Evolutionary conservation across 164 flowering plant genomes (phyloP).

Genomic region (Magnolia kwangsiensis): DNA sequence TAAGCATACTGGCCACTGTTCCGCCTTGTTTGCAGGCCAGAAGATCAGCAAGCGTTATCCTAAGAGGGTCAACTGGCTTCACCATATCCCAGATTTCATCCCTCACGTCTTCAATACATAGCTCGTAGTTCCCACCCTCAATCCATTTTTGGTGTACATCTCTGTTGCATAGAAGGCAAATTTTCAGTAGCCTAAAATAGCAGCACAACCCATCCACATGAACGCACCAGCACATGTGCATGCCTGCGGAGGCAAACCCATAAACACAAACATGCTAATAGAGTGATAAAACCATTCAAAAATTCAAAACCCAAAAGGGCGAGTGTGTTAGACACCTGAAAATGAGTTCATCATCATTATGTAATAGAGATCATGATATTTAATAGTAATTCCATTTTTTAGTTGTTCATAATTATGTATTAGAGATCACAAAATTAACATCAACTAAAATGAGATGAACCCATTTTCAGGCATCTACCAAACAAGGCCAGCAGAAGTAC

Average conservation of each 20-base stretch:
- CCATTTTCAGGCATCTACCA: no score
- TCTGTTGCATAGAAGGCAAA: slow-evolving; percentile 34
- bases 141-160: slow-evolving; percentile 99
- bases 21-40: slow-evolving; percentile 94
- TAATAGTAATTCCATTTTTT: no score
- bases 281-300: neutral
- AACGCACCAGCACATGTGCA: neutral
- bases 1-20: slow-evolving; percentile 96
- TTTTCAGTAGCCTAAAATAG: neutral
- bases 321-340: neutral
- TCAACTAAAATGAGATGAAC: no score
- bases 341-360: no score
- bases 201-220: neutral
- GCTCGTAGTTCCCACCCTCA: slow-evolving; percentile 95
- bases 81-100: slow-evolving; percentile 99
- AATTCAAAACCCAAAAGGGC: neutral
- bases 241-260: neutral
- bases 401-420: no score
- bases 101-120: slow-evolving; percentile 91
- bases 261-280: neutral
- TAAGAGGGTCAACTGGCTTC: slow-evolving; percentile 78
- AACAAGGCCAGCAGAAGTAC: no score
- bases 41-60: slow-evolving; percentile 70
- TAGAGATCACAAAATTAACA: no score
- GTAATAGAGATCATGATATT: no score